These are phyloP conservation scores for Nevesoporus exiguus DNA, from an alignment of 768 basidiomycete species.

Conservation along the genomic window DNA sequence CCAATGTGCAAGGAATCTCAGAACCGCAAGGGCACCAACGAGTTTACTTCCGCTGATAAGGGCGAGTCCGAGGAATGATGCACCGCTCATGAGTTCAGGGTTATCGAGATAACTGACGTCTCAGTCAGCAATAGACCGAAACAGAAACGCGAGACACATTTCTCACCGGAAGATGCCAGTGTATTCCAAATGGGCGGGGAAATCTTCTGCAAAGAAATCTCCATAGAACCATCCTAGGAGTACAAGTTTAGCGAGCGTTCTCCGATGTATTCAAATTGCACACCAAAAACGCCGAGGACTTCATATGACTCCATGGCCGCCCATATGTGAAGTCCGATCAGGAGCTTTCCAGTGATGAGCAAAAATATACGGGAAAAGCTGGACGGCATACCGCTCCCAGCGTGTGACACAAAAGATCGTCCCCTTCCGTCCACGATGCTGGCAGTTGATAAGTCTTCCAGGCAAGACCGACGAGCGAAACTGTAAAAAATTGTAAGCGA, in stretches of 20 bases:
- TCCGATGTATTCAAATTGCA: conserved; percentile 11
- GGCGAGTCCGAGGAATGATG: conserved; percentile 90
- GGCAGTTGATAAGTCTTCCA: conserved; percentile 90
- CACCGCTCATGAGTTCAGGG: conserved; percentile 94
- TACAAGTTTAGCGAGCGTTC: background rate
- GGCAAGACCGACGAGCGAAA: conserved; percentile 79
- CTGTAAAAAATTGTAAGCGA: conserved; percentile 37
- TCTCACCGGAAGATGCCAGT: conserved; percentile 94
- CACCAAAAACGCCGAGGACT: conserved; percentile 91
- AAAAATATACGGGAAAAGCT: background rate
- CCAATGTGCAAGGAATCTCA: conserved; percentile 87
- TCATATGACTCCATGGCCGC: conserved; percentile 86
- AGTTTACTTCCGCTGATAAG: conserved; percentile 90
- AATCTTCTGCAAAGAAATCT: conserved; percentile 94
- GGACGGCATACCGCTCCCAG: conserved; percentile 68
- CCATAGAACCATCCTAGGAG: conserved; percentile 93
- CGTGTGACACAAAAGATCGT: conserved; percentile 83
- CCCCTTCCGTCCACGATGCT: conserved; percentile 81
- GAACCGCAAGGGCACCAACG: conserved; percentile 79
- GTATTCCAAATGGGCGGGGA: conserved; percentile 86
- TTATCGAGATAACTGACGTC: conserved; percentile 79
- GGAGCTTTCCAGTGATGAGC: conserved; percentile 47
- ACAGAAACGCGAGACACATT: background rate
- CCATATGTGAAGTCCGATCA: conserved; percentile 90
- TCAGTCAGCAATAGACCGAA: background rate